phyloP scores from a whole-genome alignment of 73 alveolate species.

The Breviolum minutum region DNA sequence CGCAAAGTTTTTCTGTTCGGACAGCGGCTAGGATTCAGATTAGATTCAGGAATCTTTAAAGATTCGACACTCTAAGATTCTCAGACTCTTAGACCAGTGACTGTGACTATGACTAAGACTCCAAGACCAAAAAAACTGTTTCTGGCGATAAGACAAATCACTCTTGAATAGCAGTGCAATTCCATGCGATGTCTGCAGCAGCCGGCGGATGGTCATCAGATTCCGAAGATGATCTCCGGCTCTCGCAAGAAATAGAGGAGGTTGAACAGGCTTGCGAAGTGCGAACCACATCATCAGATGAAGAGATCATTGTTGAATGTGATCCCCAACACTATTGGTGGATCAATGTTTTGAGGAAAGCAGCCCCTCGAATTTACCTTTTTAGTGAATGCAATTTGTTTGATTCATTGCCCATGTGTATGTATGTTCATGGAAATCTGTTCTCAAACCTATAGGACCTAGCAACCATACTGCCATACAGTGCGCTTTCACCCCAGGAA shows the following conservation, averaged over 20 bases:
- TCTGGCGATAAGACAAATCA: no score
- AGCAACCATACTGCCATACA: not conserved
- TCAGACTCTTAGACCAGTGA: no score
- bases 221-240: not conserved
- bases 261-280: not conserved
- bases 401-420: not conserved
- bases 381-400: not conserved
- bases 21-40: not conserved
- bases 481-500: no score
- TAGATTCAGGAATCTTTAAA: not conserved
- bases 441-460: not conserved
- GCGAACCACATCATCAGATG: not conserved
- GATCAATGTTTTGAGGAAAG: not conserved
- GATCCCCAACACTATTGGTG: not conserved
- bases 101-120: not conserved
- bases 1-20: no score
- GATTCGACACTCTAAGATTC: not conserved
- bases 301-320: not conserved
- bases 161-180: no score
- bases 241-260: not conserved
- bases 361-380: not conserved
- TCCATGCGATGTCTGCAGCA: no score
- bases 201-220: not conserved
- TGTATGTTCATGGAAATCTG: not conserved
- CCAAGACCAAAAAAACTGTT: no score